These are phyloP conservation scores for Fusarium ramigenum DNA, from an alignment of 2,329 filamentous ascomycete genomes.

Conservation along the genomic window DNA sequence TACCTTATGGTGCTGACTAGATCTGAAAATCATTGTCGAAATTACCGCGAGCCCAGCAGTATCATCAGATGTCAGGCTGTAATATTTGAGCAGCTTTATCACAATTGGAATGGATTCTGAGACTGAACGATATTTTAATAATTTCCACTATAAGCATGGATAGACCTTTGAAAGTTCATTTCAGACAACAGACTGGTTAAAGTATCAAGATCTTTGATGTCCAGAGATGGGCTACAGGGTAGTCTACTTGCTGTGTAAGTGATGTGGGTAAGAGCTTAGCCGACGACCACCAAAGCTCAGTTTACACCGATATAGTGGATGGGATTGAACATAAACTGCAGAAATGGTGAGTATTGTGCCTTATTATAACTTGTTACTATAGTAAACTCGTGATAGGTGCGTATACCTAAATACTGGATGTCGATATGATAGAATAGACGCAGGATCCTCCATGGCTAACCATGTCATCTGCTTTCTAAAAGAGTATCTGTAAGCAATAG, in stretches of 20 bases:
- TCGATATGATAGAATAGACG: background rate
- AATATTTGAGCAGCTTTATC: too few relatives aligned
- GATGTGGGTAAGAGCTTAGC: background rate
- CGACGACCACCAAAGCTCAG: background rate
- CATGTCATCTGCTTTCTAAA: background rate
- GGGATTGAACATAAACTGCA: accelerated
- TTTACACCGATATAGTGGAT: background rate
- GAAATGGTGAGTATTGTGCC: accelerated
- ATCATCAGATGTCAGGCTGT: accelerated
- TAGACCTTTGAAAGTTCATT: background rate
- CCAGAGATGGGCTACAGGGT: background rate
- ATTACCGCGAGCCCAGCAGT: accelerated
- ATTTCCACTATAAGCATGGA: too few relatives aligned
- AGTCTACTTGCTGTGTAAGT: background rate
- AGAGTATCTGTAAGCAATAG: background rate
- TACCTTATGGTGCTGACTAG: background rate
- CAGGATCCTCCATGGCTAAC: background rate
- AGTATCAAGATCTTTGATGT: background rate
- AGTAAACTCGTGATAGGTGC: accelerated
- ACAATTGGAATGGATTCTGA: background rate
- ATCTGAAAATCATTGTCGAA: accelerated
- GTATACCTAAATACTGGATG: too few relatives aligned
- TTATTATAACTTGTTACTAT: background rate
- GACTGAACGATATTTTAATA: accelerated
- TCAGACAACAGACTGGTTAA: background rate